Evolutionary conservation across 129 eudicot species (phyloP).

Genomic region (Erigeron canadensis): DNA sequence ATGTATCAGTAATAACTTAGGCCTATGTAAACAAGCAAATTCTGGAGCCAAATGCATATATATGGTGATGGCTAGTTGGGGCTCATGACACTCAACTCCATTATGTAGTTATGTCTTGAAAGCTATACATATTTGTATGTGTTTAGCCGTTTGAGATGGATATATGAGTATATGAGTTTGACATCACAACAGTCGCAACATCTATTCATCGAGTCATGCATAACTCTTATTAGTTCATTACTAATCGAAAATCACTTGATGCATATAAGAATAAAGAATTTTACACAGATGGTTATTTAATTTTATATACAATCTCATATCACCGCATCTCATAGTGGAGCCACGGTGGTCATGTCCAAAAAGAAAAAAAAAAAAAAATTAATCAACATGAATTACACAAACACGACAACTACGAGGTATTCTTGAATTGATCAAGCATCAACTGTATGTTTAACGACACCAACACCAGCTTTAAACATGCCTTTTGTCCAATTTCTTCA

Average conservation of each 20-base stretch:
- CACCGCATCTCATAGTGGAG: neutral
- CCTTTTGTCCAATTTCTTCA: conserved; percentile 6
- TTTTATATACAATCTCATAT: conserved; percentile 33
- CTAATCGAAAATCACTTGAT: conserved; percentile 5
- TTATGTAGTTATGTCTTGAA: too few species aligned
- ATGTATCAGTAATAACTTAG: too few species aligned
- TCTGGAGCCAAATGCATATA: too few species aligned
- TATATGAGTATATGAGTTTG: too few species aligned
- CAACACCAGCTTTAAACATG: conserved; percentile 1
- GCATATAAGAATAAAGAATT: conserved; percentile 31
- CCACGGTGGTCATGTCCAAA: neutral
- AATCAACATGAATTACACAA: conserved; percentile 25
- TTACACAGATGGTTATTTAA: conserved; percentile 27
- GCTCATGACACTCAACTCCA: too few species aligned
- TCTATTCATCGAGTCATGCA: too few species aligned
- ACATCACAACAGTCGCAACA: too few species aligned
- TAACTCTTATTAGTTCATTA: conserved; percentile 4
- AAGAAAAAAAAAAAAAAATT: conserved; percentile 16
- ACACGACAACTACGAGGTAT: conserved; percentile 6
- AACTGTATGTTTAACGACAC: conserved; percentile 8
- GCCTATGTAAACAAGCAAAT: too few species aligned
- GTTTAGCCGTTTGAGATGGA: too few species aligned
- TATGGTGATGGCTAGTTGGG: too few species aligned
- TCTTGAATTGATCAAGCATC: conserved; percentile 9
- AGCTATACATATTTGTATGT: too few species aligned